These are phyloP conservation scores for Cladosporium sp. DNA, from an alignment of 2,329 filamentous ascomycete genomes.

Conservation along the genomic window DNA sequence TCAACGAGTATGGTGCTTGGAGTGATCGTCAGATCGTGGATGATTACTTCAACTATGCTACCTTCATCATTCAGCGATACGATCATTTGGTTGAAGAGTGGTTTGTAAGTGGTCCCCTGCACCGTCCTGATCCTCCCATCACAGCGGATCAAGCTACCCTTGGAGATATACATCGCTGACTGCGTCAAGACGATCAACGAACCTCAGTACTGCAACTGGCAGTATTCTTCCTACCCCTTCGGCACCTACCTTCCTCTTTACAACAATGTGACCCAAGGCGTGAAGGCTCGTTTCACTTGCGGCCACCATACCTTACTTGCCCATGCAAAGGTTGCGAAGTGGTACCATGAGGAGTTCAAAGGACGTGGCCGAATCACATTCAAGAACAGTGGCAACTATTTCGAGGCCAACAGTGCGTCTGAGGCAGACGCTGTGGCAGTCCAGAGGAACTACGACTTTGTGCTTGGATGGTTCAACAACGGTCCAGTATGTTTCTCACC, in stretches of 20 bases:
- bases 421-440: slow-evolving; percentile 29
- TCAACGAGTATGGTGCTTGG: slow-evolving; percentile 40
- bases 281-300: slow-evolving; percentile 23
- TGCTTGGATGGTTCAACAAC: slow-evolving; percentile 36
- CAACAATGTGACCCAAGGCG: slow-evolving; percentile 36
- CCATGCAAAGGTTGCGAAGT: slow-evolving; percentile 39
- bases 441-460: slow-evolving; percentile 32
- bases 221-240: slow-evolving; percentile 37
- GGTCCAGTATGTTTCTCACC: neutral
- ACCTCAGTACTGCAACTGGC: slow-evolving; percentile 24
- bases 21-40: slow-evolving; percentile 32
- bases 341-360: slow-evolving; percentile 41
- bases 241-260: slow-evolving; percentile 44
- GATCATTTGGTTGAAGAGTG: slow-evolving; percentile 38
- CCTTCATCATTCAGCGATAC: slow-evolving; percentile 35
- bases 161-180: neutral
- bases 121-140: neutral
- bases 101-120: slow-evolving; percentile 17
- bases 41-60: slow-evolving; percentile 39
- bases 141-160: neutral
- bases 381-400: slow-evolving; percentile 36
- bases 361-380: slow-evolving; percentile 34
- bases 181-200: slow-evolving; percentile 7
- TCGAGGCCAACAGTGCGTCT: slow-evolving; percentile 30
- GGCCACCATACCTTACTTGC: slow-evolving; percentile 37